Evolutionary conservation across 2,329 filamentous ascomycete species (phyloP).

Genomic region (Sporothrix brasiliensis): DNA sequence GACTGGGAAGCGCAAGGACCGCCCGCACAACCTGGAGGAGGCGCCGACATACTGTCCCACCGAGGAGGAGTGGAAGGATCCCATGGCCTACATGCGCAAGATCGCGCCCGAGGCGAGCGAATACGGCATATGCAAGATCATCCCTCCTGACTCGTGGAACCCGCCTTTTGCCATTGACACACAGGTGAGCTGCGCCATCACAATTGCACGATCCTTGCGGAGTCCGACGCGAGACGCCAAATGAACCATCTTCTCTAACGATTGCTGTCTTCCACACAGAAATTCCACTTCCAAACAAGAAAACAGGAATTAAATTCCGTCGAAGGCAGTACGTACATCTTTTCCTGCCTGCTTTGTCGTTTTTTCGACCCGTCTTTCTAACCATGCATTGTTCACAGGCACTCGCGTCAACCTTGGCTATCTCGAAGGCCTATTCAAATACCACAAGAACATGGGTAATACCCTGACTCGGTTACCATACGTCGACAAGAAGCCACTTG

Average conservation of each 20-base stretch:
- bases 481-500: constrained; percentile 95
- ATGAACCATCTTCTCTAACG: not conserved
- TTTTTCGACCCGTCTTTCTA: constrained; percentile 1
- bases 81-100: constrained; percentile 89
- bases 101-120: constrained; percentile 83
- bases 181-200: constrained; percentile 64
- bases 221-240: not conserved
- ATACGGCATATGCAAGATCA: constrained; percentile 93
- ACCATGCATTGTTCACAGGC: constrained; percentile 55
- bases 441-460: constrained; percentile 93
- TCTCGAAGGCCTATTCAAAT: constrained; percentile 90
- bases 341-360: not conserved
- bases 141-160: constrained; percentile 92
- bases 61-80: constrained; percentile 92
- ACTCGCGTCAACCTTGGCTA: constrained; percentile 96
- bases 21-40: constrained; percentile 83
- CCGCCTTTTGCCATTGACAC: constrained; percentile 96
- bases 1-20: constrained; percentile 71
- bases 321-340: constrained; percentile 77
- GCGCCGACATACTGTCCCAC: constrained; percentile 90
- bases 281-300: constrained; percentile 94
- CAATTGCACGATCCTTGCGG: not conserved
- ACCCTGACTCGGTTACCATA: constrained; percentile 93
- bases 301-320: constrained; percentile 97
- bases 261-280: constrained; percentile 54